Conservation (phyloP, 2,329 filamentous ascomycete genomes). For the Aspergillus ruber region DNA sequence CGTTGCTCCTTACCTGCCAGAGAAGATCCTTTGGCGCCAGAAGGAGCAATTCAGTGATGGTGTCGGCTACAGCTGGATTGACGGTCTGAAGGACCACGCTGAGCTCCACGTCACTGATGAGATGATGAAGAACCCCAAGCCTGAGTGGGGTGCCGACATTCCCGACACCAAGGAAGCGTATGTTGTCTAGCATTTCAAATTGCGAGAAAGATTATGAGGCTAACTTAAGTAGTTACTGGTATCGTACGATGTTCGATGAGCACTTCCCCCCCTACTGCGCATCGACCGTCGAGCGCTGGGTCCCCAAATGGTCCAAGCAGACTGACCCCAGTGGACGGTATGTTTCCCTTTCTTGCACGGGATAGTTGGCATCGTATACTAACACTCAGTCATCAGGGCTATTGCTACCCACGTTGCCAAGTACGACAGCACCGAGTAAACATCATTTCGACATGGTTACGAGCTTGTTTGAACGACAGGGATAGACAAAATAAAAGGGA, state of each 20-base stretch:
- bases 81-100: constrained; percentile 90
- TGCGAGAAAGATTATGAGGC: background rate
- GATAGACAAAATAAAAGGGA: background rate
- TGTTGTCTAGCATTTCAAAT: constrained; percentile 24
- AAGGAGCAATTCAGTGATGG: constrained; percentile 99
- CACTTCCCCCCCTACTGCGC: constrained; percentile 92
- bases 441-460: background rate
- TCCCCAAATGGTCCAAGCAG: constrained; percentile 94
- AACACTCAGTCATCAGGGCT: constrained; percentile 47
- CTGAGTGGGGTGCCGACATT: constrained; percentile 87
- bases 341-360: constrained; percentile 17
- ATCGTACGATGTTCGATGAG: constrained; percentile 97
- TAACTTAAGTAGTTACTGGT: constrained; percentile 68
- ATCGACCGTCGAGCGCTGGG: constrained; percentile 91
- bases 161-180: constrained; percentile 96
- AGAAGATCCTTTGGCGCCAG: constrained; percentile 94
- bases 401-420: constrained; percentile 70
- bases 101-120: constrained; percentile 87
- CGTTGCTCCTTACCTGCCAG: constrained; percentile 79
- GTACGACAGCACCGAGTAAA: constrained; percentile 51
- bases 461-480: background rate
- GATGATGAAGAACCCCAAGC: constrained; percentile 97
- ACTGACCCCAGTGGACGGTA: constrained; percentile 89
- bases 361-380: constrained; percentile 4
- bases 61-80: constrained; percentile 98